Conservation (phyloP, 176 grass and related monocot genomes). For the Lolium rigidum region DNA sequence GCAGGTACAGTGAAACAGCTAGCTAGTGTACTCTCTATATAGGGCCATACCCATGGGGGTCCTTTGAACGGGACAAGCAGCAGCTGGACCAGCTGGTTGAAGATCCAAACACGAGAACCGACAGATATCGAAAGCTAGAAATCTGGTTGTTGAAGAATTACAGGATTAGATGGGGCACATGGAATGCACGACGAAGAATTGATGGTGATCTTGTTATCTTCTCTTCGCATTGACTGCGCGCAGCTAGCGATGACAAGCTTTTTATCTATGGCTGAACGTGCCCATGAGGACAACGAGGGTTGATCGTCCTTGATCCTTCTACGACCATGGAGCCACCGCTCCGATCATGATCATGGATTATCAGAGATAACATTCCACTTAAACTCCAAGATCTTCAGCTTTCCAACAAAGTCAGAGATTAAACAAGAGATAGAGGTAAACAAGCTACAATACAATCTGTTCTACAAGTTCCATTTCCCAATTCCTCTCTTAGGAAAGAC, state of each 20-base stretch:
- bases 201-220: neutral
- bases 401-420: no score
- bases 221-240: neutral
- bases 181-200: conserved; percentile 27
- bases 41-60: neutral
- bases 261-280: neutral
- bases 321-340: neutral
- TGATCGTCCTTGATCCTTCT: neutral
- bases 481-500: no score
- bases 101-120: conserved; percentile 6
- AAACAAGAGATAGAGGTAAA: no score
- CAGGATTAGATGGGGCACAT: conserved; percentile 21
- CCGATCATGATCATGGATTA: neutral
- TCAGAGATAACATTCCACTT: neutral
- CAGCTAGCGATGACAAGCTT: neutral
- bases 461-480: no score
- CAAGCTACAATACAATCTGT: no score
- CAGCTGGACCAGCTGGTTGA: conserved; percentile 28
- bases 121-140: conserved; percentile 21
- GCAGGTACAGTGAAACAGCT: neutral
- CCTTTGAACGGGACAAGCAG: neutral
- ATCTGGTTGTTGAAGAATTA: neutral
- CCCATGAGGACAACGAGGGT: neutral
- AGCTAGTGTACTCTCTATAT: conserved; percentile 11
- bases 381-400: no score